Evolutionary conservation across 495 filamentous ascomycete genomes (phyloP), one percentile per base, ranked within the genome.

Genomic region (Penicillium subrubescens): DNA sequence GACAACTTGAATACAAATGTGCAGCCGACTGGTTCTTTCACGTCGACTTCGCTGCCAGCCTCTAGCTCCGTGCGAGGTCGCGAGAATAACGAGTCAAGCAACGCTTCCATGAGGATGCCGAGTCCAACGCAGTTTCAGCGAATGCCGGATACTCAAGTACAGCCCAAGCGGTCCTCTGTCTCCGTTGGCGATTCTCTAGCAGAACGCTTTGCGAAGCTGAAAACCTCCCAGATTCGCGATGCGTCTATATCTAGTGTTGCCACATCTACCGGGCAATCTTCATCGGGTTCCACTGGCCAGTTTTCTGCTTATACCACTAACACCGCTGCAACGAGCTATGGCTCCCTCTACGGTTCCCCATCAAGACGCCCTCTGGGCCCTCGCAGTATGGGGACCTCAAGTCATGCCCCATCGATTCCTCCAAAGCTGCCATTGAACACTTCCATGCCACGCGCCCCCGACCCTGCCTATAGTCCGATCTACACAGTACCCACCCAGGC

Each of bases 391-490:
- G 53, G 17, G 2, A 11, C 53, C 33, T 39, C 53, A 2, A 56
- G 0, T n/a, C 53, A 56, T 25, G 6, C 31, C 3, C 56, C 56
- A 21, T 77, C 74, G n/a, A 68, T 80, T 25, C 86, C 86, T 19
- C 82, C 81, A 1, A 87, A 88, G 54, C 69, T 87, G 10, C 83
- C 84, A 17, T 68, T 92, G 5, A 79, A 86, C 60, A 83, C 78
- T 29, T 79, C 83, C 5, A 81, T 97, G 68, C 94, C 94, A 25
- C 88, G 89, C 72, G 79, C 90, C 14, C 94, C 94, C 17, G 92
- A 89, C 70, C 92, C 93, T 14, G 88, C 94, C 11, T 97, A 97
- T 67, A 94, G 89, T 68, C 94, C 94, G 41, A 76, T 80, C 61
- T 77, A 72, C 70, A 77, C 79, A 0, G 75, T 76, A 65, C 82